A percentile compares a stretch with the other conserved stretches of the same genome.
Conservation (phyloP, 2,329 filamentous ascomycete species). For the Colletotrichum sp. region DNA sequence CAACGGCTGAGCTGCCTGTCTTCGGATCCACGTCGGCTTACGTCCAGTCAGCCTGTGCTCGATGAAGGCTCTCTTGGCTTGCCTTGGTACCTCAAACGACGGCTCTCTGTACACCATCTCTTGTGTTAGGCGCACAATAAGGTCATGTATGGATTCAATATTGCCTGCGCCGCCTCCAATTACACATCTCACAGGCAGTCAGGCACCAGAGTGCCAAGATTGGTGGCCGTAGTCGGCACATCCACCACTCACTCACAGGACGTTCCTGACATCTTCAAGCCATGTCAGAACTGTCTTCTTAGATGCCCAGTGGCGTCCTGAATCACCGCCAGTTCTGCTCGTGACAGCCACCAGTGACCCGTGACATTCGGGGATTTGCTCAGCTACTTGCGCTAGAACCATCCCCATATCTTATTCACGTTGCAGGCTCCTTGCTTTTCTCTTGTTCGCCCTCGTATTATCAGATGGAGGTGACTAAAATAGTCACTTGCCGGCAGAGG, state of each 20-base stretch:
- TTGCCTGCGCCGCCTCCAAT: background rate
- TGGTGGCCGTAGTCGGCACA: background rate
- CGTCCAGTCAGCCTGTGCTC: background rate
- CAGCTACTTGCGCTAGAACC: background rate
- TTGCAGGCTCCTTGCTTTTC: conserved; percentile 8
- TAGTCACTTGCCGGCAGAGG: background rate
- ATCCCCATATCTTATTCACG: background rate
- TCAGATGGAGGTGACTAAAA: background rate
- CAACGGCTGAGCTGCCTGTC: background rate
- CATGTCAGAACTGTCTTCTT: background rate
- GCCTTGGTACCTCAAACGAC: background rate
- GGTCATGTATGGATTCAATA: background rate
- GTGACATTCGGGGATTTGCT: background rate
- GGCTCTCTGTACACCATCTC: background rate
- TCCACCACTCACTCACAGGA: background rate
- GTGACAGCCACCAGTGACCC: background rate
- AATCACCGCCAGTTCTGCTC: background rate
- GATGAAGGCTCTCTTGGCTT: background rate
- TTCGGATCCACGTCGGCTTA: background rate
- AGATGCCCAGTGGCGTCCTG: background rate
- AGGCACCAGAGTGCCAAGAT: background rate
- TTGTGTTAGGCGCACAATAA: background rate
- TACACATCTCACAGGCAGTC: background rate
- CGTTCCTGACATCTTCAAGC: background rate
- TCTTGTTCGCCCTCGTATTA: conserved; percentile 6